Base-by-base conservation (phyloP, 116 monocot species). In the Dioscorea cayenensis region DNA sequence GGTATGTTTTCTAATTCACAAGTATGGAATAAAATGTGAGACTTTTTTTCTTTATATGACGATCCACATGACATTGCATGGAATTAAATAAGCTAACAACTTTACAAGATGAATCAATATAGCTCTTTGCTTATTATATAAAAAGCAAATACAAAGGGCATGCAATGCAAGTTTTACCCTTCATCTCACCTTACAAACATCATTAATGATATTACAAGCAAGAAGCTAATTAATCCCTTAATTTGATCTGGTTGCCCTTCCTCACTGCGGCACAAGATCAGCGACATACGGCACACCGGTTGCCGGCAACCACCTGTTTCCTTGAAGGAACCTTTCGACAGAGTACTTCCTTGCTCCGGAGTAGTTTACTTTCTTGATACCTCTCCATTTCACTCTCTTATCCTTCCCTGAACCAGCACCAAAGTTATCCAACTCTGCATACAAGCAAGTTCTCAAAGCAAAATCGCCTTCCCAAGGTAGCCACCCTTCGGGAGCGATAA, bases 401-500 rank as follows among this genome's bases (percentile, higher is more conserved):
- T 74, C 66, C 49, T 18, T 78, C 18, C 9, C 79, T 19, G 94
- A 68, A 3, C 94, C 94, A 0, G 86, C 49, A 1, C 94, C 94
- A 6, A 75, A 49, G 83, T 86, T 86, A 12, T 84, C 88, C 21
- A 86, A 55, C 80, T 95, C 94, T 0, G 75, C 36, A 71, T 95
- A 95, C 77, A 81, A 91, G 71, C 84, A 86, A 0, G 94, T 95
- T 11, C 69, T 60, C 5, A 95, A 80, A 7, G 75, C 94, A 35
- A 84, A 79, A 37, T 82, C 74, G 4, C 91, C 91, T 1, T 21
- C 4, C 94, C 94, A 95, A 3, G 88, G 91, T 48, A 86, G 71
- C 94, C 91, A 95, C 2, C 94, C 94, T 18, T 84, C n/a, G 0
- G 88, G 86, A 52, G 73, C 21, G 60, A 95, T 84, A 2, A 94